Evolutionary conservation across 495 filamentous ascomycete genomes (phyloP).

Genomic region (Neurospora discreta): DNA sequence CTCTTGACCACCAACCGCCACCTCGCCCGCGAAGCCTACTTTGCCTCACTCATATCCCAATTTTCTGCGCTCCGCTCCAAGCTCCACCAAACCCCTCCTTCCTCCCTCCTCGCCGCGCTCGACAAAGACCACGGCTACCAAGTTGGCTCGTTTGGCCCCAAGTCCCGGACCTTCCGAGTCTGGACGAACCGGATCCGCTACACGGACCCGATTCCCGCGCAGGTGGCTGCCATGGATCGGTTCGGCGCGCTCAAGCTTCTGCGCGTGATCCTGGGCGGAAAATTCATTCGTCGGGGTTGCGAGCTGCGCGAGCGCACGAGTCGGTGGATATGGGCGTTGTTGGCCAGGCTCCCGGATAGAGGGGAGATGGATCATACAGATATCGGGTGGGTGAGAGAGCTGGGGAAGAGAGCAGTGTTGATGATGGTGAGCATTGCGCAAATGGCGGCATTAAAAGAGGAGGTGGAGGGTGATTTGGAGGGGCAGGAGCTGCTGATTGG

Average conservation of each 20-base stretch:
- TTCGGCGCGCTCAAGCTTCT: constrained; percentile 47
- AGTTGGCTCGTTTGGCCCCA: constrained; percentile 34
- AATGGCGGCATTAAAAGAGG: constrained; percentile 28
- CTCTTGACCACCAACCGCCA: constrained; percentile 41
- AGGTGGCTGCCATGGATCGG: constrained; percentile 59
- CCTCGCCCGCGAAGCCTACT: constrained; percentile 43
- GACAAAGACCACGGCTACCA: constrained; percentile 46
- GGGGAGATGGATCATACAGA: constrained; percentile 48
- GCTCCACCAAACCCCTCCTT: constrained; percentile 44
- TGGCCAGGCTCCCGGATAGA: constrained; percentile 44
- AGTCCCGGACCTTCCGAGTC: constrained; percentile 36
- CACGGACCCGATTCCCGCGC: constrained; percentile 53
- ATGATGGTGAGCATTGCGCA: constrained; percentile 41
- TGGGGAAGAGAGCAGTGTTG: constrained; percentile 48
- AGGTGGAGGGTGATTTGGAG: constrained; percentile 21
- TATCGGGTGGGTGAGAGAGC: constrained; percentile 45
- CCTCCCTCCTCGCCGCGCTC: constrained; percentile 36
- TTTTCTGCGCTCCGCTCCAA: constrained; percentile 48
- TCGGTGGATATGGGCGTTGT: constrained; percentile 51
- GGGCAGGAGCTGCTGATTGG: constrained; percentile 7
- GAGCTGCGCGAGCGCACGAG: constrained; percentile 38
- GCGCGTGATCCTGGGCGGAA: constrained; percentile 30
- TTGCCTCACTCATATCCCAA: constrained; percentile 46
- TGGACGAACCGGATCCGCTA: constrained; percentile 37
- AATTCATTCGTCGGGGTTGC: constrained; percentile 35